Conservation (phyloP, 116 monocot genomes). For the Posidonia oceanica region DNA sequence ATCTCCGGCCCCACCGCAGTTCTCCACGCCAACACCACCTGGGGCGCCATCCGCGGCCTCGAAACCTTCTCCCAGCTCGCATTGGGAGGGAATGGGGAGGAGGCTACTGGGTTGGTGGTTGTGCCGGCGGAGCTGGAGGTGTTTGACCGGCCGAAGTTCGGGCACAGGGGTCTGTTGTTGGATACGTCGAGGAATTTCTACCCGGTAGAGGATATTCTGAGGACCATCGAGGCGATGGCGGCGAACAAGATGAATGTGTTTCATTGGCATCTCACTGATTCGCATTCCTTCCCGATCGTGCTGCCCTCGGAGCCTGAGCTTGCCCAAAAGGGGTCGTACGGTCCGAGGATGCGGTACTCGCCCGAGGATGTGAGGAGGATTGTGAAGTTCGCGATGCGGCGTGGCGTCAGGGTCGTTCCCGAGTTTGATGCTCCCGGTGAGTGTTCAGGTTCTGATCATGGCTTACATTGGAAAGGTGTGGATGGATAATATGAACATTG, state of each 20-base stretch:
- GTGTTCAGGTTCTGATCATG: not conserved
- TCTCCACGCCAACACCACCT: conserved; percentile 43
- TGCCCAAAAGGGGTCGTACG: conserved; percentile 56
- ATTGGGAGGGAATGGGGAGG: conserved; percentile 10
- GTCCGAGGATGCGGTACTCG: conserved; percentile 43
- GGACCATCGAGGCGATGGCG: conserved; percentile 61
- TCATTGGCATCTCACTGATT: conserved; percentile 90
- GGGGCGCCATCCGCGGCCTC: conserved; percentile 86
- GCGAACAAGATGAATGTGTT: conserved; percentile 82
- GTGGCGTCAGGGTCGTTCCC: conserved; percentile 68
- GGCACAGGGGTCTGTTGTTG: conserved; percentile 69
- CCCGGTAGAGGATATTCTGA: conserved; percentile 38
- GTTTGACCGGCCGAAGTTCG: conserved; percentile 47
- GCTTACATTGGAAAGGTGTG: too few species aligned
- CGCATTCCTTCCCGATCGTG: conserved; percentile 74
- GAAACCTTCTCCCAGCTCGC: conserved; percentile 78
- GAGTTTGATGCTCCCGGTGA: conserved; percentile 81
- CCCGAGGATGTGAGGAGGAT: conserved; percentile 38
- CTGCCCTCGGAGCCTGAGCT: conserved; percentile 62
- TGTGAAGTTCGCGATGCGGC: conserved; percentile 32
- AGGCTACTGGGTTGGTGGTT: conserved; percentile 4
- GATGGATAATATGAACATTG: too few species aligned
- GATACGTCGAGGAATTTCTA: conserved; percentile 77
- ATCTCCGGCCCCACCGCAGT: conserved; percentile 6
- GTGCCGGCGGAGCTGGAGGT: conserved; percentile 39